Base-by-base conservation (phyloP, 345 rosid species). In the Camelina neglecta region DNA sequence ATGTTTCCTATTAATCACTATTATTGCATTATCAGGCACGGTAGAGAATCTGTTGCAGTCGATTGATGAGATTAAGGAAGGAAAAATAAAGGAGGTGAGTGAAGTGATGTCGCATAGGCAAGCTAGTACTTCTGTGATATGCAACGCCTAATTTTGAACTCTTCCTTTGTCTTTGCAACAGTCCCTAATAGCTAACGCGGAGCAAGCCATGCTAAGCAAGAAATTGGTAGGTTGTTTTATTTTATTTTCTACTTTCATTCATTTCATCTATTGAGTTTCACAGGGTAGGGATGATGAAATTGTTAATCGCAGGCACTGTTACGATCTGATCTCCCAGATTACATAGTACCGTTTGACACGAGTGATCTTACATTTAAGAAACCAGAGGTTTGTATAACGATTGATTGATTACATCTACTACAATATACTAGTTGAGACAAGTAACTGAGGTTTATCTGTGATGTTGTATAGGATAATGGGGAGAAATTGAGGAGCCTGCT, bases 261-360 rank as follows among this genome's bases (percentile, higher is more conserved):
- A 5, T 53, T 48, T 56, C 67, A 47, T 47, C 18, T 70, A 26
- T 69, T 42, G 18, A 39, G 38, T 48, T 58, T 69, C 49, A 35
- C 21, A 33, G 18, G 11, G 45, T 54, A 64, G 55, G 61, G 42
- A 33, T 59, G 70, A n/a, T 61, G 48, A 59, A 20, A 44, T 7
- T 21, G 31, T 13, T 33, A 66, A 73, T 79, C 69, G 72, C 85
- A 95, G 99, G 97, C 97, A 69, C 62, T 89, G 73, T 82, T 95
- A 54, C 85, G 97, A 36, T 82, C 86, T 62, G 97, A 95, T 85
- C 97, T 95, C 71, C 97, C 97, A 16, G 81, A 66, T 75, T 92
- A 90, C 79, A 89, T 95, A 79, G 96, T 92, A 35, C 99, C 99
- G n/a, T 90, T 90, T 83, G 76, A 81, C 11, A 83, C 89, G 6